Base-by-base conservation (phyloP, 2,329 filamentous ascomycete species). In the Fusarium coffeatum region DNA sequence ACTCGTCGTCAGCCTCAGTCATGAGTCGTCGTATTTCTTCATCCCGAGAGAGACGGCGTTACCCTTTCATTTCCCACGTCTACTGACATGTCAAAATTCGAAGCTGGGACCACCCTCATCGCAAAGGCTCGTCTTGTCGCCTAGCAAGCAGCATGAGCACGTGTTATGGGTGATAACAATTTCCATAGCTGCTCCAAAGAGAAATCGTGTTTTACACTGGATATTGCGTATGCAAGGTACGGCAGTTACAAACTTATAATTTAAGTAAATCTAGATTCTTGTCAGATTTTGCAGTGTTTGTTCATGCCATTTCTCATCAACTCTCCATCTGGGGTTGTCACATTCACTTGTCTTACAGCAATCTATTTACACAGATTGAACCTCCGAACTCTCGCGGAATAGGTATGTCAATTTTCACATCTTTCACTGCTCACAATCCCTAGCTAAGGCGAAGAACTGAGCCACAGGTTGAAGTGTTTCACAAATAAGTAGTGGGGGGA, bases 61-160 rank as follows among this genome's bases (percentile, higher is more conserved):
- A 16, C 55, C 42, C 12, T 48, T 61, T 8, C 40, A 18, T 57
- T 34, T 7, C 47, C 51, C 5, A 65, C 50, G 11, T 55, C 61
- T 11, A 32, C 30, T 1, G 45, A 30, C 25, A 30, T 60, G 5
- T 0, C 58, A 34, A 3, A 48, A 22, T 1, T 51, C 62, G 0
- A 72, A n/a, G 12, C 59, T 41, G 10, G 57, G 43, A 1, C 49
- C 41, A 5, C 46, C 41, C 8, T 51, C 62, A 1, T 59, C 34
- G 6, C 72, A 67, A 5, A 69, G 53, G 25, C 73, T 66, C 15
- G 64, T 22, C 8, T 57, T 68, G 0, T 57, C 62, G 0, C 75
- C 71, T 0, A 76, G 72, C 72, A 2, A 16, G 75, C 72, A 2
- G 75, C 16, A 37, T n/a, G 18, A 11, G 18, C 34, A n/a, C 10